Base-by-base conservation (phyloP, 441 rosid genomes). In the Brassica balearica region DNA sequence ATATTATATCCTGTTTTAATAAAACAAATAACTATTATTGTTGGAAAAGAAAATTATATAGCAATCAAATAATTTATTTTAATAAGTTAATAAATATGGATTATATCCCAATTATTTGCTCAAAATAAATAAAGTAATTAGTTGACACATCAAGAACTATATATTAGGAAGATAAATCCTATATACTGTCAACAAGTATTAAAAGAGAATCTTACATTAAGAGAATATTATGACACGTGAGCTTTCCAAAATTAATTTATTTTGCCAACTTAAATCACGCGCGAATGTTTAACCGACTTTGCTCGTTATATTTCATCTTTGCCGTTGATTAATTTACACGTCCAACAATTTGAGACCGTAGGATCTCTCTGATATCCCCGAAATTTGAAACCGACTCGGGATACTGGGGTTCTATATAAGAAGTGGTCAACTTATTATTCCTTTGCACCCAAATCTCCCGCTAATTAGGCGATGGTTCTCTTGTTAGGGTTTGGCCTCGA, bases 221-320 rank as follows among this genome's bases (percentile, higher is more conserved):
- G 1, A 14, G 15, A n/a, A 12, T 48, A n/a, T 12, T 48, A n/a
- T 12, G n/a, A 17, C 3, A 53, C 48, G 73, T 29, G 73, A 5
- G 9, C 17, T 11, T 20, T 17, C n/a, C 69, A 34, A 0, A 43
- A 32, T 14, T 64, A n/a, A 15, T 17, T 11, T 8, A 34, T 10
- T 6, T 23, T 60, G 34, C 20, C 65, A 59, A 23, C 15, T 23
- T 60, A 23, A 60, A 64, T 12, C 25, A 55, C 71, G 58, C 71
- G 77, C 65, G 55, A 65, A 65, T n/a, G 0, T n/a, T 29, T 29
- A 48, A 34, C 77, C 55, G 71, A 51, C 64, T 51, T 73, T 73
- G 1, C 23, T 51, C 2, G 8, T 29, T 12, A 0, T 51, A 10
- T 63, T 17, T 63, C 14, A 73, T 51, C 51, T 11, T 9, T 6